Base-by-base conservation (phyloP, 805 yeast species). In the Tanozyma kutaoensis region DNA sequence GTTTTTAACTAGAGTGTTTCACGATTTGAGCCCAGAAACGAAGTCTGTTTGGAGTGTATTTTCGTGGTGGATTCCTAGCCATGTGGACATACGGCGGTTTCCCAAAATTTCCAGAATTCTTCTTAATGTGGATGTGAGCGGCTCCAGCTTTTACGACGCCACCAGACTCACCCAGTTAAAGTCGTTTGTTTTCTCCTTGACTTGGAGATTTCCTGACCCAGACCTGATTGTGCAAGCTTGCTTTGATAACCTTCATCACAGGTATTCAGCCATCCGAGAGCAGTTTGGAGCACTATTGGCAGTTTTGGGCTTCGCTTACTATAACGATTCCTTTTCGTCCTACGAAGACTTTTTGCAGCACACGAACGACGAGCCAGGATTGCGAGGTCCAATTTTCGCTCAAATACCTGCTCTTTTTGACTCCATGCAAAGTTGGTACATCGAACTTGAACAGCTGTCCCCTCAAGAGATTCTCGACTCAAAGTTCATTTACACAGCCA, bases 11-110 rank as follows among this genome's bases (percentile, higher is more conserved):
- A 36, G 44, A 1, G 62, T 74, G 4, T 57, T 82, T 5, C 52
- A 62, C 19, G 81, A 76, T 24, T 48, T 88, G 29, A 68, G 81
- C 1, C 93, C 84, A 3, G 91, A 85, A 18, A 76, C 75, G 3
- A 50, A 64, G 21, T 67, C 63, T 12, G 71, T 79, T 22, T 91
- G 96, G 96, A 61, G 62, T 20, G 66, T 82, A 0, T 67, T 81
- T 26, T 58, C 76, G 3, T 76, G 82, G 76, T 77, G 84, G 79
- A 42, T 72, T 2, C 78, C 84, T 0, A 48, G 71, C 0, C 75
- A 69, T 37, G 57, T 72, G 21, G 93, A 81, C 46, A 37, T 62
- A 26, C 66, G 95, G 43, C 64, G 95, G 31, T 64, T 69, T 29
- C 73, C 76, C 10, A 59, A 62, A 9, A 46, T 78, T 3, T 48